Conservation (phyloP, 768 basidiomycete genomes). For the Holtermannia corniformis region DNA sequence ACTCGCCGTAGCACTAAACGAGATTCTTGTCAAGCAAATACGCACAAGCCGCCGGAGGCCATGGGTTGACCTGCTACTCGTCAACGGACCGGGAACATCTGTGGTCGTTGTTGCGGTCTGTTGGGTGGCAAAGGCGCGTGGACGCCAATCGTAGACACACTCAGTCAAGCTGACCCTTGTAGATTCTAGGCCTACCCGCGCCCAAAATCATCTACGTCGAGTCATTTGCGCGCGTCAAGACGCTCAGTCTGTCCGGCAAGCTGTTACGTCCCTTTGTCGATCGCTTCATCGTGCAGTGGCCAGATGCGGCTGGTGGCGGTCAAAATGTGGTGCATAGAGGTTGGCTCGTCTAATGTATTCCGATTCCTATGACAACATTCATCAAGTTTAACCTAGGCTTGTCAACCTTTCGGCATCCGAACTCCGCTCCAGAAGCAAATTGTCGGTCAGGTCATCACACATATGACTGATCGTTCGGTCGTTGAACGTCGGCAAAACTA, state of each 20-base stretch:
- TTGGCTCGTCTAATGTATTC: conserved; percentile 3
- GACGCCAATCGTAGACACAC: conserved; percentile 5
- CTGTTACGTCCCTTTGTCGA: conserved; percentile 74
- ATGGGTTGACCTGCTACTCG: conserved; percentile 62
- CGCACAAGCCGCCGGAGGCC: conserved; percentile 9
- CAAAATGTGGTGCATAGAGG: conserved; percentile 5
- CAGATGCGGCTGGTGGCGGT: conserved; percentile 40
- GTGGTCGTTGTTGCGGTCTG: conserved; percentile 64
- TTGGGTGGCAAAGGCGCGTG: conserved; percentile 60
- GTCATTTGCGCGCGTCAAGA: conserved; percentile 77
- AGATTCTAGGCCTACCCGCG: conserved; percentile 67
- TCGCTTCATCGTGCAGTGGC: conserved; percentile 91
- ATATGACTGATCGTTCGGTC: too few relatives aligned
- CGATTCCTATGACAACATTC: too few relatives aligned
- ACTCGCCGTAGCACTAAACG: conserved; percentile 54
- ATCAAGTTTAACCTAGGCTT: too few relatives aligned
- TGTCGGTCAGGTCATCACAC: too few relatives aligned
- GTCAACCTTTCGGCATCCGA: too few relatives aligned
- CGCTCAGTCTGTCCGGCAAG: conserved; percentile 73
- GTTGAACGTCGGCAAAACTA: too few relatives aligned
- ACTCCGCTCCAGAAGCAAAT: too few relatives aligned
- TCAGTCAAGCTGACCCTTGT: conserved; percentile 4
- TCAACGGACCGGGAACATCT: conserved; percentile 95
- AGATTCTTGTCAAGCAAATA: conserved; percentile 53
- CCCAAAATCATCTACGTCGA: conserved; percentile 80